Evolutionary conservation across 208 protist species (phyloP).

Genomic region (Crithidia expoeki): DNA sequence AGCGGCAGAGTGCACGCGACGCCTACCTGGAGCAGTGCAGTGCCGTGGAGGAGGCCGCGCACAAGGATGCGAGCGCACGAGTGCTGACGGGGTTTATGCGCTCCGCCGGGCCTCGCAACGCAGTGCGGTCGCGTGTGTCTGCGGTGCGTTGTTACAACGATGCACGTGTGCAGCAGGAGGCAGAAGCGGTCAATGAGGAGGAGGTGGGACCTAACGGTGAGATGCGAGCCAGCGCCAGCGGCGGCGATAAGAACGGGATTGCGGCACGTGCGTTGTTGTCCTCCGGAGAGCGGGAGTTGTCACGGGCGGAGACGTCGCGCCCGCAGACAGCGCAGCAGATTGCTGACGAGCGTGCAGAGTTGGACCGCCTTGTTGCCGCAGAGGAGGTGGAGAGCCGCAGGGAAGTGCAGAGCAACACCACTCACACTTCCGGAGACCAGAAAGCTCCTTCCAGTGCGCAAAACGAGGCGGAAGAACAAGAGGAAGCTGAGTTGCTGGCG

Average conservation of each 20-base stretch:
- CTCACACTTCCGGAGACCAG: background rate
- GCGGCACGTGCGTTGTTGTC: no score
- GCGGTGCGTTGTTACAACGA: slow-evolving; percentile 26
- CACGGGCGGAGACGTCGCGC: background rate
- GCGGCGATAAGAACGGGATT: no score
- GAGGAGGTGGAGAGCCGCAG: background rate
- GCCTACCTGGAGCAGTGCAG: slow-evolving; percentile 24
- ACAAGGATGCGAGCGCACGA: slow-evolving; percentile 26
- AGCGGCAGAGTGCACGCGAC: slow-evolving; percentile 18
- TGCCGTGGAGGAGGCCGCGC: slow-evolving; percentile 9
- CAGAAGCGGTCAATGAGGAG: background rate
- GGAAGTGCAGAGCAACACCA: background rate
- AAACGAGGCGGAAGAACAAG: background rate
- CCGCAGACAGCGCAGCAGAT: slow-evolving; percentile 3
- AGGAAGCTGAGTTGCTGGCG: slow-evolving; percentile 15
- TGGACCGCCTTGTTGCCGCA: background rate
- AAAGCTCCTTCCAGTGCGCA: background rate
- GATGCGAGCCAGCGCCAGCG: no score
- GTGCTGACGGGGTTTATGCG: slow-evolving; percentile 33
- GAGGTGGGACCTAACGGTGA: background rate
- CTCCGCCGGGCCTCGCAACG: slow-evolving; percentile 15
- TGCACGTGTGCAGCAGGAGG: slow-evolving; percentile 16
- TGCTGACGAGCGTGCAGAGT: background rate
- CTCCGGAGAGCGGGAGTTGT: background rate
- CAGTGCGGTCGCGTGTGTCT: slow-evolving; percentile 5